Conservation (phyloP, 129 eudicot genomes). For the Pittosporum tobira region DNA sequence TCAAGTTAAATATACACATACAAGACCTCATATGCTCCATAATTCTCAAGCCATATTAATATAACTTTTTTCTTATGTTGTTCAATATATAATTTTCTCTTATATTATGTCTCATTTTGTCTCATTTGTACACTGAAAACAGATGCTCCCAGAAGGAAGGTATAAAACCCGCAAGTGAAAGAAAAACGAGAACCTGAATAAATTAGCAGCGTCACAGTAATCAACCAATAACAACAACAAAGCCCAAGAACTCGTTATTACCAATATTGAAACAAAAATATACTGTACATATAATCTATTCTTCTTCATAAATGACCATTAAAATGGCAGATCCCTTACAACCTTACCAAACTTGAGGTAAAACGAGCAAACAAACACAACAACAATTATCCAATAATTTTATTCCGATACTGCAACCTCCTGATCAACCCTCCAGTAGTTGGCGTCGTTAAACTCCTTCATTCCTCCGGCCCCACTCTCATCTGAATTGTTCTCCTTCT, state of each 20-base stretch:
- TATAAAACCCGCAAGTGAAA: not conserved
- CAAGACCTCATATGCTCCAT: too few relatives aligned
- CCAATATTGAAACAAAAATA: slow-evolving; percentile 21
- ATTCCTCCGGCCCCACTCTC: slow-evolving; percentile 37
- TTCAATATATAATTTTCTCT: too few relatives aligned
- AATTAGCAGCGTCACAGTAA: slow-evolving; percentile 10
- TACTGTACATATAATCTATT: slow-evolving; percentile 33
- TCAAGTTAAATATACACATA: too few relatives aligned
- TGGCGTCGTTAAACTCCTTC: slow-evolving; percentile 65
- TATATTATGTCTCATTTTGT: too few relatives aligned
- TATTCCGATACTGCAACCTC: slow-evolving; percentile 70
- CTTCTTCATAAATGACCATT: not conserved
- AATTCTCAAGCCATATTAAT: too few relatives aligned
- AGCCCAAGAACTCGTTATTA: slow-evolving; percentile 8
- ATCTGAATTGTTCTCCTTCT: slow-evolving; percentile 37
- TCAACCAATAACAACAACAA: slow-evolving; percentile 4
- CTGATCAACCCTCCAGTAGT: slow-evolving; percentile 83
- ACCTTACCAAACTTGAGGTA: slow-evolving; percentile 1
- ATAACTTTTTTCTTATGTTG: too few relatives aligned
- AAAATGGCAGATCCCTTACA: not conserved
- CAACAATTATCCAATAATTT: too few relatives aligned
- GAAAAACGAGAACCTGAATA: slow-evolving; percentile 7
- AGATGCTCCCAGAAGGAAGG: not conserved
- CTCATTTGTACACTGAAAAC: too few relatives aligned
- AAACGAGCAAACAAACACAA: not conserved